Conservation (phyloP, 202 grass and related monocot genomes). For the Panicum hallii region DNA sequence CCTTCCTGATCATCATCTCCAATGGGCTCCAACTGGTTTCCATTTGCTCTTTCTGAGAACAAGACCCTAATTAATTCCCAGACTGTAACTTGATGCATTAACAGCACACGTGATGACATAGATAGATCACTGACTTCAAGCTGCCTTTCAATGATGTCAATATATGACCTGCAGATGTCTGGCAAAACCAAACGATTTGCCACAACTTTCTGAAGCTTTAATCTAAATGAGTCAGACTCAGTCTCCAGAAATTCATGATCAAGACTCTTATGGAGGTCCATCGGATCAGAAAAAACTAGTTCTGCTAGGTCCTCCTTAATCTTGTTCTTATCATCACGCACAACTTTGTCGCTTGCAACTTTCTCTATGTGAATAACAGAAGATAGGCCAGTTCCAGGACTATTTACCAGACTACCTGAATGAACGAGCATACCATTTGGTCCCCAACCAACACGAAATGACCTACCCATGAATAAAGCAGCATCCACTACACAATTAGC, state of each 20-base stretch:
- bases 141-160: conserved; percentile 82
- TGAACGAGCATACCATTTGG: conserved; percentile 90
- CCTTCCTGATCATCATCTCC: conserved; percentile 67
- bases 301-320: conserved; percentile 69
- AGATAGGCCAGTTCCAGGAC: conserved; percentile 62
- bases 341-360: conserved; percentile 70
- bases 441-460: conserved; percentile 95
- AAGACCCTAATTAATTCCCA: conserved; percentile 93
- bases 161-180: conserved; percentile 86
- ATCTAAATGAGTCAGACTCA: conserved; percentile 55
- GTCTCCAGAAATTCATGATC: conserved; percentile 60
- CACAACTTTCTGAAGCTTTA: conserved; percentile 87
- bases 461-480: conserved; percentile 93
- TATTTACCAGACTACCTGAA: conserved; percentile 74
- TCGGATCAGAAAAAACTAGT: conserved; percentile 64
- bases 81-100: conserved; percentile 87
- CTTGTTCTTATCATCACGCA: conserved; percentile 68
- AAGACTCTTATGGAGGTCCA: conserved; percentile 81
- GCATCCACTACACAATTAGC: conserved; percentile 81
- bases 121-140: conserved; percentile 67
- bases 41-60: conserved; percentile 70
- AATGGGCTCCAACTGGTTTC: conserved; percentile 44
- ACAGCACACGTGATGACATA: conserved; percentile 64
- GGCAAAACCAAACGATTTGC: conserved; percentile 65
- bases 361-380: conserved; percentile 88